Conservation (phyloP, 805 yeast genomes). For the Kodamaea kakaduensis region DNA sequence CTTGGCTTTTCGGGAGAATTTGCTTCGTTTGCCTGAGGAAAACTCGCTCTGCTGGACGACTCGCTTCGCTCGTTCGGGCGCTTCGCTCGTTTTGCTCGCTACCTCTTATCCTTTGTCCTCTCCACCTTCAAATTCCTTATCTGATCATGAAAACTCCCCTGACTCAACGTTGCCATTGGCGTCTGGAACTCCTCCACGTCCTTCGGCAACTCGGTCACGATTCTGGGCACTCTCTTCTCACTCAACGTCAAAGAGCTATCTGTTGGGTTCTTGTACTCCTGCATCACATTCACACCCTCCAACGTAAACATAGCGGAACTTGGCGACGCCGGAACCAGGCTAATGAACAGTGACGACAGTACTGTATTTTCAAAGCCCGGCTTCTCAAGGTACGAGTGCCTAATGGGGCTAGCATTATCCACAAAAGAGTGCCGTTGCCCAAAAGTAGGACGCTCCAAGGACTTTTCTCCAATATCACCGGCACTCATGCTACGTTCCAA, state of each 20-base stretch:
- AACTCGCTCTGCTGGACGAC: no score
- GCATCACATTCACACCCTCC: constrained; percentile 1
- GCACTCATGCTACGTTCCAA: no score
- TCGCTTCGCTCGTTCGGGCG: no score
- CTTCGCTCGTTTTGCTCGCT: no score
- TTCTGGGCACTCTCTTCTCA: constrained; percentile 1
- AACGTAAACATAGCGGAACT: neutral
- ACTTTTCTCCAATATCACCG: neutral
- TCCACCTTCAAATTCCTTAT: constrained; percentile 5
- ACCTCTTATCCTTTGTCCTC: neutral
- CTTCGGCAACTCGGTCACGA: no score
- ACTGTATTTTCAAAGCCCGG: neutral
- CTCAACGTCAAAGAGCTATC: neutral
- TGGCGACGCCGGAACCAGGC: constrained; percentile 1
- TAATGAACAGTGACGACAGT: no score
- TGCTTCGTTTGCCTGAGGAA: no score
- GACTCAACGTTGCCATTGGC: constrained; percentile 1
- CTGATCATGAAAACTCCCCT: constrained; percentile 4
- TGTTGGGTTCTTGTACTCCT: neutral
- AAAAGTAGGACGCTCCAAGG: neutral
- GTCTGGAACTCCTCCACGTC: no score
- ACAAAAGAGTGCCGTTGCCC: neutral
- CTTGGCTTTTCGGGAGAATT: no score
- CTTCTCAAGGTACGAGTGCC: neutral
- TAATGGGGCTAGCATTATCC: neutral